These are phyloP conservation scores for Claviceps sp. DNA, from an alignment of 2,329 filamentous ascomycete genomes.

Conservation along the genomic window DNA sequence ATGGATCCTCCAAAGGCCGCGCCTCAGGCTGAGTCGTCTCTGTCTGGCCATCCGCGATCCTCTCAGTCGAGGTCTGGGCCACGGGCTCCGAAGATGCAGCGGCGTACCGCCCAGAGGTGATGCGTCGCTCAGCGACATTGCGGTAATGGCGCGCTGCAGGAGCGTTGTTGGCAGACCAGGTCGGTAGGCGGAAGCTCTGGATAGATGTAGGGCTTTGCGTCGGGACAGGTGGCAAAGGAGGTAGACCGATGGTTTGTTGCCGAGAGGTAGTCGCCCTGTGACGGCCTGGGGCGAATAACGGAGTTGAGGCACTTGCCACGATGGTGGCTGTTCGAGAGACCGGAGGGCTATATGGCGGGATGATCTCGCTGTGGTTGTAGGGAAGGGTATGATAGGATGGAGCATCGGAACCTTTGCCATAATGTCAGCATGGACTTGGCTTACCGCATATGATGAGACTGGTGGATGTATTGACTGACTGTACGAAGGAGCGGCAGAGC, in stretches of 20 bases:
- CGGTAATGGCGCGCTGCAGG: slow-evolving; percentile 48
- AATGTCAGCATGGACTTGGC: background rate
- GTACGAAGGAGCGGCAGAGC: slow-evolving; percentile 55
- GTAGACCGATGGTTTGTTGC: slow-evolving; percentile 31
- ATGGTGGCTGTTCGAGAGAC: slow-evolving; percentile 2
- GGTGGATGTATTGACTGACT: slow-evolving; percentile 26
- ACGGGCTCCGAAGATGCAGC: slow-evolving; percentile 15
- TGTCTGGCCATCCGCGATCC: background rate
- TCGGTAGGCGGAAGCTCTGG: slow-evolving; percentile 41
- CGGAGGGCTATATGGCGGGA: slow-evolving; percentile 36
- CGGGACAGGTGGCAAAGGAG: slow-evolving; percentile 32
- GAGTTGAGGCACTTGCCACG: slow-evolving; percentile 1
- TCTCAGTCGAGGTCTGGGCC: slow-evolving; percentile 5
- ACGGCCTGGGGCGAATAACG: slow-evolving; percentile 5
- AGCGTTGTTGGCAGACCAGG: slow-evolving; percentile 42
- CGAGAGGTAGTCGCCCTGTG: slow-evolving; percentile 15
- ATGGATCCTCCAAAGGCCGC: slow-evolving; percentile 51
- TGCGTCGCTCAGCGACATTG: slow-evolving; percentile 49
- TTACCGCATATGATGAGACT: background rate
- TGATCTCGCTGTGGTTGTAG: slow-evolving; percentile 29
- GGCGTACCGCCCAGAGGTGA: slow-evolving; percentile 28
- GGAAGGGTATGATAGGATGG: slow-evolving; percentile 50
- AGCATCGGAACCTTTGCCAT: slow-evolving; percentile 41
- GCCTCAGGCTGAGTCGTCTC: slow-evolving; percentile 3
- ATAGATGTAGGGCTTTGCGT: slow-evolving; percentile 28